Conservation (phyloP, 257 asterid species). For the Lycium barbarum region DNA sequence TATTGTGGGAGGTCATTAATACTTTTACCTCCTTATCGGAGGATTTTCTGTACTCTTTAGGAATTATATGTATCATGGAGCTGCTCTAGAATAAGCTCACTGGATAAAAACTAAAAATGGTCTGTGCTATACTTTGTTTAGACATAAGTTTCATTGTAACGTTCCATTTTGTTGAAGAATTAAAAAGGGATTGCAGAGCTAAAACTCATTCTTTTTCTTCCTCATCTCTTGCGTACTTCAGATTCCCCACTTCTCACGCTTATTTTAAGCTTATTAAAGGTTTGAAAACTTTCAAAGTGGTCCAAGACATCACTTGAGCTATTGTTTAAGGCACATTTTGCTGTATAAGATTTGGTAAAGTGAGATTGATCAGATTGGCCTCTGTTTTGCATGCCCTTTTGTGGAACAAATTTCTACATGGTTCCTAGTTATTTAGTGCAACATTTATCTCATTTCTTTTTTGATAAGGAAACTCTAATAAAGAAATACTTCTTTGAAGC, state of each 20-base stretch:
- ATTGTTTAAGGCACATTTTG: not conserved
- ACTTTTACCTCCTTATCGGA: not conserved
- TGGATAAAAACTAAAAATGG: not conserved
- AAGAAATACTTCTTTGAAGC: not conserved
- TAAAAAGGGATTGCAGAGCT: not conserved
- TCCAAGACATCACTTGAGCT: not conserved
- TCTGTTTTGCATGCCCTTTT: not conserved
- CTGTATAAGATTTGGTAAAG: not conserved
- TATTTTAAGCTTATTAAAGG: not conserved
- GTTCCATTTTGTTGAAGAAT: not conserved
- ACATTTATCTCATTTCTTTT: not conserved
- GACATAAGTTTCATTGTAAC: not conserved
- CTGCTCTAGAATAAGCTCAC: not conserved
- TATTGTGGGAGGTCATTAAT: not conserved
- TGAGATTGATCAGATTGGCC: not conserved
- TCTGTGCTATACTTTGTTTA: not conserved
- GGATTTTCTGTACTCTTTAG: not conserved
- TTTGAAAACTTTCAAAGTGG: not conserved
- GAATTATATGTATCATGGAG: no score
- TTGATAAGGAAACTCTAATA: not conserved
- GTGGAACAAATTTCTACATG: not conserved
- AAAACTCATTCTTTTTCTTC: not conserved
- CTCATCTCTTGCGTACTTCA: not conserved
- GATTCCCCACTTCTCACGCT: not conserved
- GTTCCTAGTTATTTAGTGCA: not conserved